These are phyloP conservation scores for Russula ochroleuca DNA, from an alignment of 768 basidiomycete species.

Conservation along the genomic window DNA sequence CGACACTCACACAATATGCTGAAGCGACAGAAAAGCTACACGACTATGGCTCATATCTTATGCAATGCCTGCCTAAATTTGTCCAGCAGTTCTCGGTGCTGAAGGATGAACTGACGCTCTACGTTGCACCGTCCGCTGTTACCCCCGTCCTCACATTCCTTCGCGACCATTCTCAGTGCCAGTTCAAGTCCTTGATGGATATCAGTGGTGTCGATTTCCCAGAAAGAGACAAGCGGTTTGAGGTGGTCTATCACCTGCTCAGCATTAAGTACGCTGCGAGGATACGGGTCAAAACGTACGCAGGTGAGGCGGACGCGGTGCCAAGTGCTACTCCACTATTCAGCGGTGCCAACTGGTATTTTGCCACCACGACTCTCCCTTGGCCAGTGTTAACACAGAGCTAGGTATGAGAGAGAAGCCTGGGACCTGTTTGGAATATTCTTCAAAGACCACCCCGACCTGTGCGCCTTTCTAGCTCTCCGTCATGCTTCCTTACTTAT, in stretches of 20 bases:
- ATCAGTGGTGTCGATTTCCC: slow-evolving; percentile 96
- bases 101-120: slow-evolving; percentile 92
- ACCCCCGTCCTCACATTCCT: slow-evolving; percentile 87
- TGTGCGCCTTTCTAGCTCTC: slow-evolving; percentile 50
- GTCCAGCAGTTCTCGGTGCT: slow-evolving; percentile 97
- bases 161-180: slow-evolving; percentile 91
- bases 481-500: slow-evolving; percentile 25
- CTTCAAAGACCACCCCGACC: slow-evolving; percentile 93
- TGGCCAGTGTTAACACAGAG: slow-evolving; percentile 10
- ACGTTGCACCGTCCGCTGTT: slow-evolving; percentile 76
- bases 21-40: slow-evolving; percentile 77
- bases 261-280: slow-evolving; percentile 74
- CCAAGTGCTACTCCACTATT: slow-evolving; percentile 78
- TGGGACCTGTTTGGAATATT: slow-evolving; percentile 99
- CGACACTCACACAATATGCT: slow-evolving; percentile 64
- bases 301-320: slow-evolving; percentile 86
- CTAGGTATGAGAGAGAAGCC: slow-evolving; percentile 92
- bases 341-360: slow-evolving; percentile 92
- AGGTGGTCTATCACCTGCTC: slow-evolving; percentile 93
- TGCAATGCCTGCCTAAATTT: slow-evolving; percentile 91
- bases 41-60: slow-evolving; percentile 88
- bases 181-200: slow-evolving; percentile 90
- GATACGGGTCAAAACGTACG: slow-evolving; percentile 96
- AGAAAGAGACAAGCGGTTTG: slow-evolving; percentile 88
- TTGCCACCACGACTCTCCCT: background rate